These are phyloP conservation scores for Rhodotorula glutinis DNA, from an alignment of 1,284 basidiomycete genomes.

Conservation along the genomic window DNA sequence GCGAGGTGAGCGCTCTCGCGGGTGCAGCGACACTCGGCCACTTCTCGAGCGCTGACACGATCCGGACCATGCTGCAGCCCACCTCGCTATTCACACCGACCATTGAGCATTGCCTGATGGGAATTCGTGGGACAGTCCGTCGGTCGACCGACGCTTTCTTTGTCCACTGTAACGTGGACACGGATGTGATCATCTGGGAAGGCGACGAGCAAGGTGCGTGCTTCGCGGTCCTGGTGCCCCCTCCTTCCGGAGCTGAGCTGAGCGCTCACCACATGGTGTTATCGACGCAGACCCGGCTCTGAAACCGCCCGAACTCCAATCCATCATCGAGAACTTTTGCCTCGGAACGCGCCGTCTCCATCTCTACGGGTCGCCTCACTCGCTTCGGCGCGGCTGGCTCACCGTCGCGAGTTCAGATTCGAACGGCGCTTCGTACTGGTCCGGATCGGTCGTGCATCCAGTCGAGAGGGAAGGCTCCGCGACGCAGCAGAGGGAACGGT, in stretches of 20 bases:
- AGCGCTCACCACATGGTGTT: not conserved
- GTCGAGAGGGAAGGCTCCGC: not conserved
- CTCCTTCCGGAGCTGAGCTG: too few species aligned
- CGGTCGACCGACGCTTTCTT: constrained; percentile 87
- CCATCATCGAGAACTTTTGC: constrained; percentile 95
- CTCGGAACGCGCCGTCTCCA: constrained; percentile 88
- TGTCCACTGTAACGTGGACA: constrained; percentile 98
- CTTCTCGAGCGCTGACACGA: too few species aligned
- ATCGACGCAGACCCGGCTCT: constrained; percentile 61
- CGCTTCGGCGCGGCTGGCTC: constrained; percentile 85
- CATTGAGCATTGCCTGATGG: constrained; percentile 96
- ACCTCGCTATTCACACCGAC: constrained; percentile 68
- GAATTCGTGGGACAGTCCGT: constrained; percentile 92
- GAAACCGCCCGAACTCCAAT: constrained; percentile 93
- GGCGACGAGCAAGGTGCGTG: constrained; percentile 60
- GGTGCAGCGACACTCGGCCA: too few species aligned
- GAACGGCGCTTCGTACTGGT: not conserved
- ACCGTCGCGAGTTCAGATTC: constrained; percentile 64
- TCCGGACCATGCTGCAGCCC: constrained; percentile 6
- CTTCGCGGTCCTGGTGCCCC: too few species aligned
- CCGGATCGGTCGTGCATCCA: not conserved
- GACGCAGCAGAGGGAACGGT: constrained; percentile 1
- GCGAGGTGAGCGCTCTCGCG: constrained; percentile 19
- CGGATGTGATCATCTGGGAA: constrained; percentile 95
- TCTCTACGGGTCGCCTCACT: constrained; percentile 72